phyloP scores from a whole-genome alignment of 768 basidiomycete genomes.

The Favolaschia claudopus region DNA sequence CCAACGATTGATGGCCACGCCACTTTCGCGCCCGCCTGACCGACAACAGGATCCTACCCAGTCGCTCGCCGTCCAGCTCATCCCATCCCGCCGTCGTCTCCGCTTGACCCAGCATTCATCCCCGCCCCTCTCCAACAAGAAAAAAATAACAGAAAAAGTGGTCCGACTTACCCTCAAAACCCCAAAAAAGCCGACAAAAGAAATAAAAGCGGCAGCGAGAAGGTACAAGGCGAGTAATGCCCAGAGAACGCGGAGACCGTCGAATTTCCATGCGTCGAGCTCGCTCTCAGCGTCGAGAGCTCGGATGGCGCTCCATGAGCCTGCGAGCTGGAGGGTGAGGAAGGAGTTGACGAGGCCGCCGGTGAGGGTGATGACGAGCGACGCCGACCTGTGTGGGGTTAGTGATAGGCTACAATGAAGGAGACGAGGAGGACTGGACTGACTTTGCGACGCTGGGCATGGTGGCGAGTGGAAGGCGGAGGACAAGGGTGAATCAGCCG shows the following conservation, averaged over 20 bases:
- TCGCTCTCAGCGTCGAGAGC: constrained; percentile 58
- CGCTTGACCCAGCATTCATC: too few relatives aligned
- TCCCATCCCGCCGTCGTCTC: too few relatives aligned
- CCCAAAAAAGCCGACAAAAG: constrained; percentile 71
- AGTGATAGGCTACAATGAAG: neutral
- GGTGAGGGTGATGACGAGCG: constrained; percentile 47
- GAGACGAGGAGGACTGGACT: neutral
- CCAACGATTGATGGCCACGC: too few relatives aligned
- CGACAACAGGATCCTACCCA: too few relatives aligned
- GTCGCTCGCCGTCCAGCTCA: too few relatives aligned
- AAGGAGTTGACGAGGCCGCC: constrained; percentile 43
- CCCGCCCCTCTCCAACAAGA: too few relatives aligned
- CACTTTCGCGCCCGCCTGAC: too few relatives aligned
- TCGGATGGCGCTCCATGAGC: constrained; percentile 43
- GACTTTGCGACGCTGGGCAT: constrained; percentile 16
- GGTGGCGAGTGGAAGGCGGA: neutral
- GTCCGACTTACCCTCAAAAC: constrained; percentile 67
- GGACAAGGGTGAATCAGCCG: too few relatives aligned
- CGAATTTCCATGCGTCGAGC: constrained; percentile 50
- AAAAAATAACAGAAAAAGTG: neutral
- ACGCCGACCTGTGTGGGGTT: constrained; percentile 40
- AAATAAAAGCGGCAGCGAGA: constrained; percentile 67
- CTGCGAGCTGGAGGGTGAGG: constrained; percentile 46
- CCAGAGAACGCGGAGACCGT: constrained; percentile 62
- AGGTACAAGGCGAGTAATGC: constrained; percentile 73